Evolutionary conservation across 805 yeast genomes (phyloP), one percentile per base, ranked within the genome.

Genomic region (Barnettozyma pratensis): DNA sequence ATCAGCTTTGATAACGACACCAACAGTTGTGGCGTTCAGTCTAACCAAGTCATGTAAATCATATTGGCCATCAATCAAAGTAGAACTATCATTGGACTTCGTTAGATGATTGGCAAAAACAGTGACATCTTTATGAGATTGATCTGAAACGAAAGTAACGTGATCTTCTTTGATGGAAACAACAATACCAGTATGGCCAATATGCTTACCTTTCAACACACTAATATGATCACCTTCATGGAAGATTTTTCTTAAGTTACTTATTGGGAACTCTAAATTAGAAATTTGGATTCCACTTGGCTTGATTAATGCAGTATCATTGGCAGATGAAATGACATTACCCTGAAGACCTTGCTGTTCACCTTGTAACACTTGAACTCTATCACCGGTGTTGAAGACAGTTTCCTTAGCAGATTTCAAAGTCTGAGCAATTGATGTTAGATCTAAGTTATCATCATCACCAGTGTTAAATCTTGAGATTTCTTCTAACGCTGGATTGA

Each of bases 181-280:
- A 44, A 94, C 96, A 70, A 94, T 76, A 70, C 99, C 99, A 35
- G 97, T 89, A 62, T 91, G 97, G 61, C 92, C 97, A 46, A 81
- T 74, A 66, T 88, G 96, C 61, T 87, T 89, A 63, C 99, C 99
- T 62, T 83, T 87, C 37, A 87, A 78, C 32, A 92, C 94, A 49
- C 96, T 83, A 26, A 94, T 96, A 65, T 94, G 97, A 66, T 92
- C 98, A 75, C 99, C 99, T 39, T 88, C 81, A 46, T 77, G 69
- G 67, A 92, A 92, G 47, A 87, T 81, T 65, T 94, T 94, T 63
- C 97, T 80, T 61, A 94, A 73, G 53, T 88, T 83, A 40, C 79
- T 76, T 4, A 85, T 77, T 34, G 97, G 97, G 44, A 91, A 85
- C 51, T 94, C 96, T 55, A 91, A 75, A 57, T 75, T 73, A 67